Percentiles rank a stretch among this genome's conserved stretches.
Evolutionary conservation across 306 rosid species (phyloP).

Genomic region (Lathyrus oleraceus): DNA sequence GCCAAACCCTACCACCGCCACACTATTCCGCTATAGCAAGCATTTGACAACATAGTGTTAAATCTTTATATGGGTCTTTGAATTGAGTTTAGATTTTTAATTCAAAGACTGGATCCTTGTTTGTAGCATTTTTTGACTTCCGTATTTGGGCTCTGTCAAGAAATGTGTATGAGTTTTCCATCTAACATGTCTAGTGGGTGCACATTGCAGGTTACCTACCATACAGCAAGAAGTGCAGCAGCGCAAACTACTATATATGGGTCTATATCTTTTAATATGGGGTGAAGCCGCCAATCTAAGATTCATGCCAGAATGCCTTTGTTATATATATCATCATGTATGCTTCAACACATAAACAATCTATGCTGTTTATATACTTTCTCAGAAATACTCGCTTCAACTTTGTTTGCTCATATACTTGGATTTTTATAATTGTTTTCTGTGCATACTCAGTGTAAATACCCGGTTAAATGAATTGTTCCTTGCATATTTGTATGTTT

Average conservation of each 20-base stretch:
- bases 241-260: slow-evolving; percentile 95
- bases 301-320: slow-evolving; percentile 99
- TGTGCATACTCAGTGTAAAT: slow-evolving; percentile 8
- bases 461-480: slow-evolving; percentile 14
- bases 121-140: slow-evolving; percentile 14
- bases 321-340: slow-evolving; percentile 98
- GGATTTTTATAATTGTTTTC: not conserved
- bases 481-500: slow-evolving; percentile 5
- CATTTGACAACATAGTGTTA: not conserved
- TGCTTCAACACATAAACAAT: slow-evolving; percentile 26
- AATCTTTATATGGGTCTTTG: not conserved
- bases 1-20: too few species aligned
- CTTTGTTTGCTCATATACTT: not conserved
- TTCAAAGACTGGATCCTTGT: slow-evolving; percentile 9
- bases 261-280: slow-evolving; percentile 97
- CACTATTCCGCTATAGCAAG: too few species aligned
- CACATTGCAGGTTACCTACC: slow-evolving; percentile 83
- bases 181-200: slow-evolving; percentile 23
- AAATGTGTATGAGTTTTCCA: slow-evolving; percentile 6
- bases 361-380: slow-evolving; percentile 6
- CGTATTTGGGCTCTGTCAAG: not conserved
- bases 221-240: slow-evolving; percentile 99
- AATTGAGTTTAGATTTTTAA: slow-evolving; percentile 23
- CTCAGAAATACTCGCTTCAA: not conserved
- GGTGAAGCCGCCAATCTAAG: slow-evolving; percentile 99